Evolutionary conservation across 768 basidiomycete species (phyloP), one percentile per base, ranked within the genome.

Genomic region (Wakefieldia striispora): DNA sequence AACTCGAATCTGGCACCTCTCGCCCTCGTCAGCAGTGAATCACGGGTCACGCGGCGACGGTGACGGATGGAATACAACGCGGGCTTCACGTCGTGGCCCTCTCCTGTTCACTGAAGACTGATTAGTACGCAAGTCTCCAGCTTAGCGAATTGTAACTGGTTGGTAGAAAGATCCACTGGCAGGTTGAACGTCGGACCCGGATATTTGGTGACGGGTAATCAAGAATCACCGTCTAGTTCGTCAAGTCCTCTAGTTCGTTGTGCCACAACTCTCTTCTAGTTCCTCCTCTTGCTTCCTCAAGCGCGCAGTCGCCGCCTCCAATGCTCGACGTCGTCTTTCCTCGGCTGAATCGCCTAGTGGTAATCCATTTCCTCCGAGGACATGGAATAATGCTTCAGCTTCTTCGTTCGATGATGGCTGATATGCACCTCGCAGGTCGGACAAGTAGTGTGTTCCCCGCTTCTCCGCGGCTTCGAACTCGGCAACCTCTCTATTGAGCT

Each of bases 191-290:
- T 26, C 24, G 24, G 27, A 29, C 5, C 10, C 27, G 27, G 10
- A 9, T 24, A 7, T 24, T 24, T 26, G 8, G 24, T 26, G 27
- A 29, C 10, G 10, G 10, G 10, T 11, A 9, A 6, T 9, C 27
- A 11, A 9, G 47, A 20, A 55, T 39, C 11, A 7, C 23, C 49
- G 6, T 49, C 53, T 33, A 38, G 29, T 27, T 24, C 4, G 2
- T 36, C 27, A 44, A 39, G 29, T 34, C 26, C 7, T 21, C 12
- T 37, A 40, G 17, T 44, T 43, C 26, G 57, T 65, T 37, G 85
- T 88, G 21, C 86, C 88, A 66, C 88, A 89, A 46, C 79, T 80
- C 38, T 80, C 72, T 61, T 89, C 88, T 16, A 88, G 63, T 53
- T 88, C 83, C 57, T 88, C 81, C 47, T 89, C 88, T 56, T 87